Base-by-base conservation (phyloP, 2,329 filamentous ascomycete genomes). In the Verticillium nonalfalfae region DNA sequence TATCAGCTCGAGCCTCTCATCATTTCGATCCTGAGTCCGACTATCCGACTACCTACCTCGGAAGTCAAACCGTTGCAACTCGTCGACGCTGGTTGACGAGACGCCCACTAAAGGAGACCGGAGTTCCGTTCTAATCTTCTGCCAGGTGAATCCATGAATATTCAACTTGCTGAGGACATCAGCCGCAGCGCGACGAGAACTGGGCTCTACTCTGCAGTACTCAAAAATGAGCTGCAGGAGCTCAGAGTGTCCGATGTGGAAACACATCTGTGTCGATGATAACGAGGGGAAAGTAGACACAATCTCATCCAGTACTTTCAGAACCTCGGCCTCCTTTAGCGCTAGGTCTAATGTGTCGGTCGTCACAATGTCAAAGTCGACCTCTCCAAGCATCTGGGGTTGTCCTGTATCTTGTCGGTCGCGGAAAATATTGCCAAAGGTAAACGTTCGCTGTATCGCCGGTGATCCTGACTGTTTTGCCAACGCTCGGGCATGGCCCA, bases 331-430 rank as follows among this genome's bases (percentile, higher is more conserved):
- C 74, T 99, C 95, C 69, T 96, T 96, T 61, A 97, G 75, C 1
- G 93, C 89, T 56, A 96, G 79, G 69, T 98, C 93, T 5, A 93
- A 76, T 1, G 89, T 89, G 67, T 93, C 88, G 55, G 86, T 84
- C 0, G 93, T 94, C n/a, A 97, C 84, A 63, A 99, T 93, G 74
- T 99, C 95, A 72, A 98, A 99, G 72, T 98, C 93, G 2, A 96
- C 93, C 71, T 98, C 95, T 10, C 91, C 90, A 71, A 91, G 90
- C 69, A 89, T 90, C 61, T 84, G 83, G 7, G 95, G 95, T 67
- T 96, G 90, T 2, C 91, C 90, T 7, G 91, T 93, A 60, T 87
- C 88, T 57, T 87, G 81, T 56, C 85, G 87, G 65, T 96, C 90
- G 50, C 95, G 86, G 71, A 92, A 98, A 1, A 98, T 93, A 38